Base-by-base conservation (phyloP, 331 rosid genomes). In the Saraca asoca region DNA sequence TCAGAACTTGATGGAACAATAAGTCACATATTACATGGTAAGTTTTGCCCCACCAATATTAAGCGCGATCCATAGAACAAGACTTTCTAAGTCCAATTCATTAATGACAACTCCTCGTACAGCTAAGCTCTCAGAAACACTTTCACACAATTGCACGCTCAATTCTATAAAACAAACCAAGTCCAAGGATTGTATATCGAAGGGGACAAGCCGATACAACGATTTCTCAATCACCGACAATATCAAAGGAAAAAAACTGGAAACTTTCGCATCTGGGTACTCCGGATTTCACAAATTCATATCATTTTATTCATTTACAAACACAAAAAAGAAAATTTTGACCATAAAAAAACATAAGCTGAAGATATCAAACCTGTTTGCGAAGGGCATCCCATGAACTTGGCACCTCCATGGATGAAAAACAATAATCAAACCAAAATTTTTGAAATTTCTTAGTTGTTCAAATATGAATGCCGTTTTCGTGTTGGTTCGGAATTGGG, bases 351-450 rank as follows among this genome's bases (percentile, higher is more conserved):
- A 6, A 6, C 13, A 7, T 4, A 34, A 57, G 7, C 61, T 18
- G 19, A 60, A 51, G 6, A 69, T 52, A 75, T 38, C 39, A 31
- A 51, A 92, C 98, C 96, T 92, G 98, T 66, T 87, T 89, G 72
- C 98, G 98, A 79, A 92, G 98, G 45, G 94, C 83, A 77, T 92
- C 96, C 98, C 98, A 92, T 20, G 98, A 92, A 84, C 76, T 92
- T 12, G 86, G 81, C 39, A 70, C 72, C 74, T 92, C 98, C 96
- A 92, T 92, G 46, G 80, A 62, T 78, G 58, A 69, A 44, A 44
- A 44, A 64, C 7, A 64, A 50, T 16, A n/a, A 62, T 41, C 29
- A 58, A 71, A 20, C 10, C 12, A 2, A 35, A 77, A 77, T 7
- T 62, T 15, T 17, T 5, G 9, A 49, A 12, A 7, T 48, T 39